Evolutionary conservation across 148 eudicot genomes (phyloP), one percentile per base, ranked within the genome.

Genomic region (Fagopyrum esculentum): DNA sequence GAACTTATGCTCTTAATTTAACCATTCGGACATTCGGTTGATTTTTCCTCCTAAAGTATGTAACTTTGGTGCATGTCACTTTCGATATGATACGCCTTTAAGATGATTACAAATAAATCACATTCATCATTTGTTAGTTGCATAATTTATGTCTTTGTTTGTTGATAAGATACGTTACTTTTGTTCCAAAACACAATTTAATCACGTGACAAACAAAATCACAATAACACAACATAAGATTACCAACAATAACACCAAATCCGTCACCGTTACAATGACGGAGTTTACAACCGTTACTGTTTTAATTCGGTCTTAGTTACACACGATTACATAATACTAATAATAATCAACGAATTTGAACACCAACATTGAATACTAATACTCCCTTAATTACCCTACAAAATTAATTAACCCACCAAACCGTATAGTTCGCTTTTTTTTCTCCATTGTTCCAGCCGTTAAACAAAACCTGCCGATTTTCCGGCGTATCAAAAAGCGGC

Each of bases 401-500:
- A 66, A 66, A 13, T 66, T 66, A 66, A 35, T 66, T 40, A 40
- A 66, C 71, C 70, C 71, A 30, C 69, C 69, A 63, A 63, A 63
- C 9, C 40, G 40, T 64, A 64, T 64, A 64, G 35, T 63, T 30
- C n/a, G 16, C 17, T 2, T 13, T 66, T 66, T 66, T 15, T 3
- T 0, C 6, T 64, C 3, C 9, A 2, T 16, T 44, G n/a, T 63
- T 63, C 69, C 69, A 43, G 69, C 69, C 16, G 69, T 63, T 54
- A 26, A 49, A 29, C 40, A 60, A 26, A 60, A 60, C 66, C 66
- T 6, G 60, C 60, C 60, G 66, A 59, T 59, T 59, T 1, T 59
- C 26, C 66, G 66, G 66, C 66, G 66, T 59, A 22, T 22, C 66
- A 22, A 59, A 59, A 50, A 59, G 6, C 66, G 66, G 66, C 66